Base-by-base conservation (phyloP, 805 yeast genomes). In the Cyberlindnera veronae region DNA sequence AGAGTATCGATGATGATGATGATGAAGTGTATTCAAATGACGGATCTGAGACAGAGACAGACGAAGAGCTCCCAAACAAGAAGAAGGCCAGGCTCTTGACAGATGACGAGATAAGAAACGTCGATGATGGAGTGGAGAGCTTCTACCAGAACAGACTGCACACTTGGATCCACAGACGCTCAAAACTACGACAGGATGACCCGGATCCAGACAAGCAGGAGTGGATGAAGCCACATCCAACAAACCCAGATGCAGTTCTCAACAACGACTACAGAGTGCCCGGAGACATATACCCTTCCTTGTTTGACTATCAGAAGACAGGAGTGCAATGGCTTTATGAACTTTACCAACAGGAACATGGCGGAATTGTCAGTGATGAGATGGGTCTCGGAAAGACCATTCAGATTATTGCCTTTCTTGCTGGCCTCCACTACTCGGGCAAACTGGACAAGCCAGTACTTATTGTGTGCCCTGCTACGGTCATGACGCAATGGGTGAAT, bases 321-420 rank as follows among this genome's bases (percentile, higher is more conserved):
- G 88, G 98, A 46, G 97, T 93, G 1, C 96, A 93, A 54, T 91
- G 99, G 99, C 74, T 93, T 2, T 90, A 95, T 82, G 99, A 93
- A 57, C 67, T 93, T n/a, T 82, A 85, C 54, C 72, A 79, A 16
- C 98, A 93, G 60, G 79, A 77, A 36, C 83, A 90, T 3, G 99
- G 99, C 3, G 99, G 99, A 0, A 93, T 93, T 17, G 74, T 93
- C 29, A 97, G 98, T 19, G 99, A 93, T 62, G 99, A 93, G 61
- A 93, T 93, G 99, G 99, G 99, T 0, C 64, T 93, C 14, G 99
- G 99, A 2, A 93, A 93, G 57, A 93, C 99, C 0, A 84, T 93
- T 36, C 98, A 93, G 58, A 76, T 93, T 8, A 88, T 89, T 32
- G 79, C 97, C 1, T 93, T 91, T 60, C 55, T 93, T 8, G 97